Percentiles rank a stretch among this genome's conserved stretches.
phyloP scores from a whole-genome alignment of 164 flowering plant genomes.

The Paratinospora sagittata region DNA sequence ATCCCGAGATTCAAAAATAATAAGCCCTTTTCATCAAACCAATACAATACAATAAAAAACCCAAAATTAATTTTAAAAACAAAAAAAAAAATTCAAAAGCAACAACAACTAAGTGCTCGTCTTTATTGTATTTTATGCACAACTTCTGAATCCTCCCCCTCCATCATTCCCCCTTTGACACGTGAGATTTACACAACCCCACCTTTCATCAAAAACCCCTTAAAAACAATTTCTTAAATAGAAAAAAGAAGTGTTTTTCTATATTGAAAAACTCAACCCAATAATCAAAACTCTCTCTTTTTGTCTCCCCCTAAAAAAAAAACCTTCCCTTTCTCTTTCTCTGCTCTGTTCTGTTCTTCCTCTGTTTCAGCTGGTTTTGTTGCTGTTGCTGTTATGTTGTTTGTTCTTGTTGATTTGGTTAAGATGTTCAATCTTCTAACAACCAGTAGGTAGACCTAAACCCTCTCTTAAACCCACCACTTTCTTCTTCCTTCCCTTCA shows the following conservation, averaged over 20 bases:
- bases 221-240: background rate
- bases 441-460: conserved; percentile 92
- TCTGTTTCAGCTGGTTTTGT: conserved; percentile 9
- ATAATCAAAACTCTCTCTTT: conserved; percentile 20
- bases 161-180: conserved; percentile 27
- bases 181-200: conserved; percentile 36
- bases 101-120: background rate
- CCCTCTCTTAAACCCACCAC: conserved; percentile 45
- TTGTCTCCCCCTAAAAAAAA: background rate
- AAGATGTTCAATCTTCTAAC: conserved; percentile 61
- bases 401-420: conserved; percentile 31
- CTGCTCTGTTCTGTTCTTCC: conserved; percentile 5
- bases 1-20: conserved; percentile 46
- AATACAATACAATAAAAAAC: conserved; percentile 16
- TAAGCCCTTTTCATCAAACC: conserved; percentile 28
- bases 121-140: conserved; percentile 8
- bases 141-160: conserved; percentile 18
- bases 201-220: conserved; percentile 5
- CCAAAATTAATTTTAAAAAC: background rate
- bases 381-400: conserved; percentile 15
- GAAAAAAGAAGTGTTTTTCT: no score
- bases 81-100: background rate
- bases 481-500: conserved; percentile 8
- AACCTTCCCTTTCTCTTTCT: conserved; percentile 3
- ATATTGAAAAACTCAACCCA: background rate